Conservation (phyloP, 2,329 filamentous ascomycete genomes). For the Pseudocercospora cruenta region DNA sequence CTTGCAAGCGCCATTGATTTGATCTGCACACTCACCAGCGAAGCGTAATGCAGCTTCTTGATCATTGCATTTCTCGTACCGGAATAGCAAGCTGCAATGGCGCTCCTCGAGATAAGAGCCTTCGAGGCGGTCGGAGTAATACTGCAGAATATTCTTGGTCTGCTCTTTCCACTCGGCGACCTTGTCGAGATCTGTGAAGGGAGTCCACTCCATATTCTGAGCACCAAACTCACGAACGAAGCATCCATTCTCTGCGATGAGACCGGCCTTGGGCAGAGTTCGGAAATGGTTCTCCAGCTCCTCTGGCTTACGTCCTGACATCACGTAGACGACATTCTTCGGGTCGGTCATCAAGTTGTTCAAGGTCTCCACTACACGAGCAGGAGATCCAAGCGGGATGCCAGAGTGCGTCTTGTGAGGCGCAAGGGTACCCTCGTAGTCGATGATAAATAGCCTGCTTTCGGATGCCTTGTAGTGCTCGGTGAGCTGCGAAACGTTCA, state of each 20-base stretch:
- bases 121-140: slow-evolving; percentile 87
- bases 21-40: slow-evolving; percentile 86
- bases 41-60: slow-evolving; percentile 73
- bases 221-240: slow-evolving; percentile 74
- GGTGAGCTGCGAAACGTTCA: slow-evolving; percentile 69
- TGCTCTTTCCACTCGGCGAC: slow-evolving; percentile 80
- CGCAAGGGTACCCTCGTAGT: slow-evolving; percentile 91
- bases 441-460: slow-evolving; percentile 81
- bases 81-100: slow-evolving; percentile 89
- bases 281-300: slow-evolving; percentile 87
- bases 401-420: slow-evolving; percentile 82
- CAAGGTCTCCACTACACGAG: slow-evolving; percentile 80
- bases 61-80: slow-evolving; percentile 83
- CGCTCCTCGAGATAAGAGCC: slow-evolving; percentile 86
- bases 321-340: slow-evolving; percentile 86
- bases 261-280: slow-evolving; percentile 77
- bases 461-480: slow-evolving; percentile 68
- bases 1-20: slow-evolving; percentile 93
- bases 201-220: slow-evolving; percentile 68
- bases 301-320: slow-evolving; percentile 85
- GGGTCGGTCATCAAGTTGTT: slow-evolving; percentile 80
- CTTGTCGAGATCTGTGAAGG: slow-evolving; percentile 72
- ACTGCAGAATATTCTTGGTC: slow-evolving; percentile 79
- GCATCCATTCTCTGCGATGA: slow-evolving; percentile 94
- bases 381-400: slow-evolving; percentile 83